Evolutionary conservation across 805 yeast genomes (phyloP), one percentile per base, ranked within the genome.

Genomic region (Wickerhamia fluorescens): DNA sequence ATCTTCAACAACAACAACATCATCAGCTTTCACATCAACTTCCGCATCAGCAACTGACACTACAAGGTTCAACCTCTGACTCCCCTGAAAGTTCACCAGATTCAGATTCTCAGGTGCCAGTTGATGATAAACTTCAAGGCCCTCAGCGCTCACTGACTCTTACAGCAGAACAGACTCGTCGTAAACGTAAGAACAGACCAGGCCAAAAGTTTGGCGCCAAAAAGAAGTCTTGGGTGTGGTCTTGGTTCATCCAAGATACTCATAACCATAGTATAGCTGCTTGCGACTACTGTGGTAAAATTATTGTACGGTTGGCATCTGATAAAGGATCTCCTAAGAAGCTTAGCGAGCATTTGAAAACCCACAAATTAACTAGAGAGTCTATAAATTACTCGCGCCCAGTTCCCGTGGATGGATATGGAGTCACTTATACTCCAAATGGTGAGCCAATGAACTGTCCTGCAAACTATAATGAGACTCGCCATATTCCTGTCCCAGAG

Each of bases 181-280:
- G 9, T 8, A 18, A 53, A 27, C 51, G 65, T 14, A 53, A 51
- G 13, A 69, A 68, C 42, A 56, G 69, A 29, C 75, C 75, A 1
- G 76, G 76, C 6, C 74, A 67, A 38, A 67, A 63, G 40, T 71
- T 70, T 35, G 79, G 79, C 11, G 79, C 79, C 11, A 72, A 71
- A 42, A 73, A 73, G 59, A 67, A 64, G 39, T 70, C 75, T 18
- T 73, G 78, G 78, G 78, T 73, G 9, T 73, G 79, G 79, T 50
- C 64, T 13, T 73, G 79, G 78, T 73, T 73, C 41, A 58, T 58
- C 9, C 78, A 73, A 41, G 76, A 71, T 42, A 44, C 46, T 11
- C 37, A 37, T 12, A 69, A 73, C 38, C 59, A 67, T 28, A 69
- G 71, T 31, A 36, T 65, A 12, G 78, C 78, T 2, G 66, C 66